Base-by-base conservation (phyloP, 1,139 yeast genomes). In the Meyerozyma athensensis region DNA sequence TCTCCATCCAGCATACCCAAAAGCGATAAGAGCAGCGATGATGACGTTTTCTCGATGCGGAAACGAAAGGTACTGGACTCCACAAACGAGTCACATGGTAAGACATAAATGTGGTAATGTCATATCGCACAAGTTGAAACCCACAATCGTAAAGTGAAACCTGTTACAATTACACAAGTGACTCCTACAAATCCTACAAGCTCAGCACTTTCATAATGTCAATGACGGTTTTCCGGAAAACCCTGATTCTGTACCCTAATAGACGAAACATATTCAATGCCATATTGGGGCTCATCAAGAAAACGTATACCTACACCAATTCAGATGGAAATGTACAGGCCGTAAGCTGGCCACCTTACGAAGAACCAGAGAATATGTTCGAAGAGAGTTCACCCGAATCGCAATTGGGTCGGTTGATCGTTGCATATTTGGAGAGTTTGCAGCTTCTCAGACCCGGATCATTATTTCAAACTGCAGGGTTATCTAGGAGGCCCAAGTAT, bases 361-460 rank as follows among this genome's bases (percentile, higher is more conserved):
- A 38, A 34, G 14, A 43, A 37, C 17, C 34, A 33, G 4, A 28
- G 34, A 39, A 10, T 30, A 34, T 26, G 31, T 43, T 8, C 37
- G 31, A 18, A 37, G 21, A 10, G 34, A 31, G 28, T 33, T 22
- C 13, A 31, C 20, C 4, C 19, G 35, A 12, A 31, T 34, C 16
- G 22, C 23, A 7, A 19, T 39, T 16, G 39, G 36, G 20, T 7
- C 19, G 32, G 10, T 18, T 28, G 10, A 3, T 28, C 19, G 18
- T 28, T 7, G 19, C 20, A 12, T 28, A 28, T 12, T 14, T 28
- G 9, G 32, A 28, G 13, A 12, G 18, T 4, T 16, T 28, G 12
- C 19, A 28, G 4, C 12, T 28, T 16, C n/a, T 6, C 26, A 40
- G 23, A 34, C 38, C 19, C 4, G 20, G 20, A 7, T 28, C 32